Percentiles rank a stretch among this genome's conserved stretches.
Evolutionary conservation across 2,329 filamentous ascomycete genomes (phyloP).

Genomic region (Alternaria ventricosa): DNA sequence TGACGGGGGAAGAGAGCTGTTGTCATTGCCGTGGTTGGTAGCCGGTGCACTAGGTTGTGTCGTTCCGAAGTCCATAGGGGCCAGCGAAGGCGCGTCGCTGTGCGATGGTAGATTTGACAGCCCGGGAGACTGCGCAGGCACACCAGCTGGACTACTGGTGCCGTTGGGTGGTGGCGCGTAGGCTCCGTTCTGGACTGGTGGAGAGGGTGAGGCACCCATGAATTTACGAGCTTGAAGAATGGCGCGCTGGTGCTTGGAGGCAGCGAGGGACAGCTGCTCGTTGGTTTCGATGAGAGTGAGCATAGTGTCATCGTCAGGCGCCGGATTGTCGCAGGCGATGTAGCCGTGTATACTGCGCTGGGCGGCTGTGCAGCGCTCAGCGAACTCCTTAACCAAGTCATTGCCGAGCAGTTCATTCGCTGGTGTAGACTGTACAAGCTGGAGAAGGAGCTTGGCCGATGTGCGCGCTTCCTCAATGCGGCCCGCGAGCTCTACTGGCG

Average conservation of each 20-base stretch:
- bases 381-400: constrained; percentile 92
- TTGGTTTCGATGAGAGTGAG: constrained; percentile 93
- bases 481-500: constrained; percentile 77
- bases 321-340: constrained; percentile 78
- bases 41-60: constrained; percentile 14
- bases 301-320: constrained; percentile 92
- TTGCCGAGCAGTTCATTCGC: constrained; percentile 76
- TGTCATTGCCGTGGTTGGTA: constrained; percentile 24
- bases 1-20: constrained; percentile 31
- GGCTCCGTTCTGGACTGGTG: constrained; percentile 14
- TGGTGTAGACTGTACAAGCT: constrained; percentile 87
- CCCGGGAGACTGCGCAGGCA: constrained; percentile 13
- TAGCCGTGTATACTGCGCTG: constrained; percentile 83
- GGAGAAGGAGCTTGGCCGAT: constrained; percentile 88
- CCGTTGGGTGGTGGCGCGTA: constrained; percentile 3
- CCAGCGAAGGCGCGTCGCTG: constrained; percentile 25
- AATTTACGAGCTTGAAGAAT: constrained; percentile 65
- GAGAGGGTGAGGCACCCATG: constrained; percentile 38
- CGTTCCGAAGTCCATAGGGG: constrained; percentile 18
- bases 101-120: constrained; percentile 18
- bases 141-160: constrained; percentile 7
- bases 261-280: constrained; percentile 82
- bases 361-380: constrained; percentile 81
- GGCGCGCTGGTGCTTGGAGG: constrained; percentile 84
- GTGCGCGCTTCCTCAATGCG: constrained; percentile 90